Evolutionary conservation across 495 filamentous ascomycete genomes (phyloP).

Genomic region (Parachaetomium inaequale): DNA sequence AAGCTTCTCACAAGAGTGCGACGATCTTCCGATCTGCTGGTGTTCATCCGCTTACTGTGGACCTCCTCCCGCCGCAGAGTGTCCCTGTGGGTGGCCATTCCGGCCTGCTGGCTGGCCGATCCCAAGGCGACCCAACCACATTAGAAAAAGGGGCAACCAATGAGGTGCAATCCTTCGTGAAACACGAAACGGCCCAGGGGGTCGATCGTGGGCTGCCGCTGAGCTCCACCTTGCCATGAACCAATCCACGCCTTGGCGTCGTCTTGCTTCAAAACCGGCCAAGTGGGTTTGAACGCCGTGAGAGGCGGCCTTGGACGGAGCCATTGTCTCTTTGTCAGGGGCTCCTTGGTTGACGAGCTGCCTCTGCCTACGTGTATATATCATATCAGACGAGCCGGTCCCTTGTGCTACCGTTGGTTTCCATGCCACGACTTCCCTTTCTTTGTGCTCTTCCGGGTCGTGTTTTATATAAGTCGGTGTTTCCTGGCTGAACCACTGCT

Average conservation of each 20-base stretch:
- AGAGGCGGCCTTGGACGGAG: neutral
- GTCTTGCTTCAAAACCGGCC: conserved; percentile 5
- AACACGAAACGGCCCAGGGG: neutral
- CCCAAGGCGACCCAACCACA: neutral
- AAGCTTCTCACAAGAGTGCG: neutral
- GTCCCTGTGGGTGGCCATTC: neutral
- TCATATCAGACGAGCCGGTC: neutral
- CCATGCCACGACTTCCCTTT: neutral
- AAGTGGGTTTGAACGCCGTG: neutral
- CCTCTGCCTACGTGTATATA: conserved; percentile 3
- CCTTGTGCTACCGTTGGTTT: neutral
- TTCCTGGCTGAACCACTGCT: neutral
- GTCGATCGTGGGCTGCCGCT: neutral
- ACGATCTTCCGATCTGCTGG: conserved; percentile 1
- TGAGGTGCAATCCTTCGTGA: neutral
- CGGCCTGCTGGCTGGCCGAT: neutral
- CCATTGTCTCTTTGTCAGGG: neutral
- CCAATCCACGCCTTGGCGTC: conserved; percentile 13
- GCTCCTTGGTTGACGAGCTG: neutral
- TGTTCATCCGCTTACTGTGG: neutral
- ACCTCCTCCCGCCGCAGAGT: neutral
- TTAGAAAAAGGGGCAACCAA: neutral
- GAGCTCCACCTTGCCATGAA: neutral
- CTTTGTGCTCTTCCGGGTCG: neutral
- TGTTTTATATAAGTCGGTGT: neutral